These are phyloP conservation scores for Sporothrix dimorphospora DNA, from an alignment of 2,329 filamentous ascomycete genomes.

Conservation along the genomic window DNA sequence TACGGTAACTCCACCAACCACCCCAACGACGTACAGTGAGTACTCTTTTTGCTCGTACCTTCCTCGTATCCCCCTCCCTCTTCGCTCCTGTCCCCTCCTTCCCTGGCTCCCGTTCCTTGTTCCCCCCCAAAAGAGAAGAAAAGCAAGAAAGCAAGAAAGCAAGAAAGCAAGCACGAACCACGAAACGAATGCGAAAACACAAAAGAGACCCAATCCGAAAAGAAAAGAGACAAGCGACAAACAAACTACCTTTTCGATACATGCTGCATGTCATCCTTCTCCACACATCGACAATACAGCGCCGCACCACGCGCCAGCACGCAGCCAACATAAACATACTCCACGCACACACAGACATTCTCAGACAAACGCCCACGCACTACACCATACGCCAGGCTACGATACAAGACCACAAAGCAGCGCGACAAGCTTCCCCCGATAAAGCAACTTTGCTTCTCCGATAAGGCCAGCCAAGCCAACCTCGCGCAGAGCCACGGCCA, in stretches of 20 bases:
- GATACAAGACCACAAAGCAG: neutral
- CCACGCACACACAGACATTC: neutral
- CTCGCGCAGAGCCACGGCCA: neutral
- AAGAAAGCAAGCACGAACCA: neutral
- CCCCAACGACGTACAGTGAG: conserved; percentile 63
- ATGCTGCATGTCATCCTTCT: neutral
- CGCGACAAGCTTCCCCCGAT: neutral
- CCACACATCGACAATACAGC: neutral
- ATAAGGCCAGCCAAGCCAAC: neutral
- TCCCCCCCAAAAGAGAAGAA: neutral
- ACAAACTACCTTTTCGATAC: neutral
- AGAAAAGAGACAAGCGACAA: neutral
- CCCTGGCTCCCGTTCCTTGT: neutral
- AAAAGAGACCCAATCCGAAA: neutral
- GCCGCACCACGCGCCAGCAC: neutral
- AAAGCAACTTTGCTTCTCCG: neutral
- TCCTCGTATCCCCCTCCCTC: conserved; percentile 34
- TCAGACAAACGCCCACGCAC: neutral
- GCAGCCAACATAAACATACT: neutral
- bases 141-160: neutral
- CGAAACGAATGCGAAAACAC: neutral
- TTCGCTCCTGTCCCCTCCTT: conserved; percentile 22
- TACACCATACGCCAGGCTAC: neutral
- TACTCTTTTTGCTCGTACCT: conserved; percentile 43
- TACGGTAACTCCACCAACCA: conserved; percentile 59